These are phyloP conservation scores for Cryphonectria japonica DNA, from an alignment of 2,329 filamentous ascomycete genomes.

Conservation along the genomic window DNA sequence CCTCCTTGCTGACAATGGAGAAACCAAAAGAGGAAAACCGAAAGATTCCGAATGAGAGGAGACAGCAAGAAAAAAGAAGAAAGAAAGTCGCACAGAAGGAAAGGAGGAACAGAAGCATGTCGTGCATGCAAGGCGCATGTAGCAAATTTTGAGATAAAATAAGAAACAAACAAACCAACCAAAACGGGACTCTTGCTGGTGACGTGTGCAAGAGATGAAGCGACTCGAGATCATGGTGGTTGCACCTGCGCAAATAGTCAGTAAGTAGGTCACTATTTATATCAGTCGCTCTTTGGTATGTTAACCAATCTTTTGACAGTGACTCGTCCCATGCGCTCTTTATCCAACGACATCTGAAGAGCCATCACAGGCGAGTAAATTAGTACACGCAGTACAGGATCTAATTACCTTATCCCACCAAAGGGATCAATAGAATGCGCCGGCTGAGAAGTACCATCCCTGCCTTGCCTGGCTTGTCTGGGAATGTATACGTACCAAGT, in stretches of 20 bases:
- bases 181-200: not conserved
- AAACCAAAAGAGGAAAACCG: not conserved
- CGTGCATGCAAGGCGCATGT: not conserved
- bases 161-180: not conserved
- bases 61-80: not conserved
- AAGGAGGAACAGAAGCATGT: not conserved
- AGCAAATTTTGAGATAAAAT: not conserved
- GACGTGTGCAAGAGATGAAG: not conserved
- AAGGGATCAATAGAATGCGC: not conserved
- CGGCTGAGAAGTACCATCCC: not conserved
- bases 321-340: not conserved
- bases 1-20: not conserved
- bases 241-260: not conserved
- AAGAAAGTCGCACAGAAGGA: not conserved
- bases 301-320: not conserved
- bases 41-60: too few relatives aligned
- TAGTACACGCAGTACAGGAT: not conserved
- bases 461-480: not conserved
- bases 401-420: not conserved
- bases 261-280: not conserved
- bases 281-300: not conserved
- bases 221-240: not conserved
- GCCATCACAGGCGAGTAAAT: not conserved
- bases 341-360: not conserved
- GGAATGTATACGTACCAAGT: not conserved